phyloP scores from a whole-genome alignment of 164 flowering plant genomes.

The Paratinospora sagittata region DNA sequence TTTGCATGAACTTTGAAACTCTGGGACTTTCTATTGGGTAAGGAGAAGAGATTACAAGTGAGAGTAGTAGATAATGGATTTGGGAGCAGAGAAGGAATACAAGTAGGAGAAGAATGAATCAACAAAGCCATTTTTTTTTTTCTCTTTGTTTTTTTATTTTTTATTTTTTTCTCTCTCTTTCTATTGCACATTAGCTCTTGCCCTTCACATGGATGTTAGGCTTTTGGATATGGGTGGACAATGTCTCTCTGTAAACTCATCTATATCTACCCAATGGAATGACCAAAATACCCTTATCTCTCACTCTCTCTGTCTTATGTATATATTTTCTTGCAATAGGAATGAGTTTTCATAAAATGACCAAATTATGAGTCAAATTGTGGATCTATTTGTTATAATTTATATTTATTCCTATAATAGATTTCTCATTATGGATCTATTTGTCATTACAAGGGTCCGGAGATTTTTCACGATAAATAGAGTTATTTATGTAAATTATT shows the following conservation, averaged over 20 bases:
- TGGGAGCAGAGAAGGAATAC: conserved; percentile 18
- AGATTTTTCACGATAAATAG: too few species aligned
- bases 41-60: neutral
- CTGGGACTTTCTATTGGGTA: conserved; percentile 21
- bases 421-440: too few species aligned
- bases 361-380: too few species aligned
- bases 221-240: conserved; percentile 12
- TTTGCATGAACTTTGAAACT: conserved; percentile 43
- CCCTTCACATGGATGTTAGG: conserved; percentile 6
- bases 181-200: neutral
- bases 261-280: conserved; percentile 12
- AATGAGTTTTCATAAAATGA: too few species aligned
- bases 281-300: conserved; percentile 9
- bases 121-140: conserved; percentile 26
- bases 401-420: too few species aligned
- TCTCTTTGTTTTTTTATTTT: neutral
- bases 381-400: too few species aligned
- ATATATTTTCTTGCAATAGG: too few species aligned
- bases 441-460: too few species aligned
- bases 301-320: neutral
- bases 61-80: conserved; percentile 17
- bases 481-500: too few species aligned
- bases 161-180: neutral
- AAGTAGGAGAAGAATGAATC: conserved; percentile 32
- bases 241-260: neutral